Percentiles rank a stretch among this genome's conserved stretches.
Conservation (phyloP, 108 stramenopile genomes). For the Conticribra weissflogii region DNA sequence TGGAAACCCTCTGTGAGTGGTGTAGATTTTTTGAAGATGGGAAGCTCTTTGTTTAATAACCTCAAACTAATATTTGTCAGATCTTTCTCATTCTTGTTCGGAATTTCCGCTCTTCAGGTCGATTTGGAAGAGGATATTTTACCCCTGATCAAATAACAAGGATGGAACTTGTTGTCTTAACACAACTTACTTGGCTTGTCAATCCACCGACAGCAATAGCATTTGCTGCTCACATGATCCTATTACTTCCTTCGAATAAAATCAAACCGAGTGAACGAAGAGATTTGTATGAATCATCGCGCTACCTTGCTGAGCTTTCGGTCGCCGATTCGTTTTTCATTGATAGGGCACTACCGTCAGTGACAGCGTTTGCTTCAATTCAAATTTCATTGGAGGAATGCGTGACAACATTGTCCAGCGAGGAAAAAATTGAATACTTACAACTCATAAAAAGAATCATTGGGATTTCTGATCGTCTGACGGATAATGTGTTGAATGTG, state of each 20-base stretch:
- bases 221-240: neutral
- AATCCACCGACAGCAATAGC: neutral
- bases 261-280: neutral
- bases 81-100: too few relatives aligned
- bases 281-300: neutral
- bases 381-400: neutral
- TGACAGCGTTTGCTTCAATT: neutral
- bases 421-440: neutral
- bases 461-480: neutral
- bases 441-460: neutral
- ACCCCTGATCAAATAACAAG: neutral
- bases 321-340: neutral
- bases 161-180: neutral
- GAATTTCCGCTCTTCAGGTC: too few relatives aligned
- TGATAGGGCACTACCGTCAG: neutral
- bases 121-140: neutral
- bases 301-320: neutral
- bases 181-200: neutral
- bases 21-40: too few relatives aligned
- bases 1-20: neutral
- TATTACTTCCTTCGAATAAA: neutral
- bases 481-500: neutral
- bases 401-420: neutral
- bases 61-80: too few relatives aligned
- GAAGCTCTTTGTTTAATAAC: too few relatives aligned